phyloP scores from a whole-genome alignment of 148 eudicot species.

The Camellia japonica region DNA sequence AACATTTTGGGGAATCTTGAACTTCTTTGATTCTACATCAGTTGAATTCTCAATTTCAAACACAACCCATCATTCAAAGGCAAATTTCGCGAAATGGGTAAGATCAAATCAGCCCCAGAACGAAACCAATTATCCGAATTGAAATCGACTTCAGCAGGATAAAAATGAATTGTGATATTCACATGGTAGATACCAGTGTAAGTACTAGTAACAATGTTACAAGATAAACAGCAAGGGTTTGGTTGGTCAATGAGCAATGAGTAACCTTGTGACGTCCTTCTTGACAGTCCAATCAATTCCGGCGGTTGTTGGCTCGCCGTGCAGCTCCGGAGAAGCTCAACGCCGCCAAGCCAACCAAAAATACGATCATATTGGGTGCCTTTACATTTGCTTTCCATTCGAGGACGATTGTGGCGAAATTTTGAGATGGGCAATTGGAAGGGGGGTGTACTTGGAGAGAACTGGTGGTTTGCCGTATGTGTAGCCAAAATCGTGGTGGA shows the following conservation, averaged over 20 bases:
- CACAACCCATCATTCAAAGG: slow-evolving; percentile 89
- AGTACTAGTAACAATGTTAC: slow-evolving; percentile 58
- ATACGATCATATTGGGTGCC: slow-evolving; percentile 84
- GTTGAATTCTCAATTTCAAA: slow-evolving; percentile 63
- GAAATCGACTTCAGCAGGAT: slow-evolving; percentile 31
- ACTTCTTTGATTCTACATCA: slow-evolving; percentile 39
- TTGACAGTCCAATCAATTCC: slow-evolving; percentile 78
- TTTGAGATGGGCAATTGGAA: slow-evolving; percentile 39
- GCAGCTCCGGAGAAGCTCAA: slow-evolving; percentile 87
- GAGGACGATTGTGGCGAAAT: slow-evolving; percentile 48
- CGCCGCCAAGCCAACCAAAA: slow-evolving; percentile 89
- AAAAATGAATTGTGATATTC: slow-evolving; percentile 53
- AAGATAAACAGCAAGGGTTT: slow-evolving; percentile 68
- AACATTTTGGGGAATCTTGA: slow-evolving; percentile 67
- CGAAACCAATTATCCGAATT: slow-evolving; percentile 3
- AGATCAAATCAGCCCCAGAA: slow-evolving; percentile 63
- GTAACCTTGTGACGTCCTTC: slow-evolving; percentile 64
- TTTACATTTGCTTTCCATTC: slow-evolving; percentile 65
- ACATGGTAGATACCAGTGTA: slow-evolving; percentile 94
- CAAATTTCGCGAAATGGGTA: slow-evolving; percentile 69
- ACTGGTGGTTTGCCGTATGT: slow-evolving; percentile 65
- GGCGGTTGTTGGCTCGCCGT: slow-evolving; percentile 70
- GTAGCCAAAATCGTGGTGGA: slow-evolving; percentile 67
- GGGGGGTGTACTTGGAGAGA: slow-evolving; percentile 53
- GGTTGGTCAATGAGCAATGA: slow-evolving; percentile 50